phyloP scores from a whole-genome alignment of 208 protist species.

The Balamuthia mandrillaris region DNA sequence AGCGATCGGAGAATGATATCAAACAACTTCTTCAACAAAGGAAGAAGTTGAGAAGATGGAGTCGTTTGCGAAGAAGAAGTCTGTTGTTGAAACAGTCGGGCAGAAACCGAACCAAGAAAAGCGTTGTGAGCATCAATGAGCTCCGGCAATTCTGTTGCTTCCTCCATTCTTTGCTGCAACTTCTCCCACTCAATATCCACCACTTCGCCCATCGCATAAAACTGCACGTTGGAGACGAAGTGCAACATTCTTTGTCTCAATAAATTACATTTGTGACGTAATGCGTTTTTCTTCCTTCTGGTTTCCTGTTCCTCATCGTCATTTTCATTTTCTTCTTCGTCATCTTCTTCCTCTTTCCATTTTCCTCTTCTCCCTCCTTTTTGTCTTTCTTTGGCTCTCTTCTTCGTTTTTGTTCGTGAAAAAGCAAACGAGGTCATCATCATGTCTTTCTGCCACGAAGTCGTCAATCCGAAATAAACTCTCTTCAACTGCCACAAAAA shows the following conservation, averaged over 20 bases:
- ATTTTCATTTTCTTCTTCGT: neutral
- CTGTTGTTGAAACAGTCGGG: slow-evolving; percentile 24
- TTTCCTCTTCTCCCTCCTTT: neutral
- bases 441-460: slow-evolving; percentile 42
- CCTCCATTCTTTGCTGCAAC: slow-evolving; percentile 23
- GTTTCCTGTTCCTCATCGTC: neutral
- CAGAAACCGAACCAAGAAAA: slow-evolving; percentile 42
- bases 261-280: slow-evolving; percentile 48
- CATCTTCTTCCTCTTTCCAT: neutral
- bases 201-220: slow-evolving; percentile 79
- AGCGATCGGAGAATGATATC: neutral
- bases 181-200: slow-evolving; percentile 42
- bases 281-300: too few species aligned
- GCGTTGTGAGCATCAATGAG: slow-evolving; percentile 50
- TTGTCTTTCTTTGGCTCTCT: neutral
- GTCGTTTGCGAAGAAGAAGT: neutral
- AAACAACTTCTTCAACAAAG: neutral
- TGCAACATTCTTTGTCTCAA: slow-evolving; percentile 65
- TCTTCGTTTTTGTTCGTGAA: neutral
- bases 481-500: slow-evolving; percentile 72
- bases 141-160: slow-evolving; percentile 47
- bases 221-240: slow-evolving; percentile 73
- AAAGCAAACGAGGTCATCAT: neutral
- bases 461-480: slow-evolving; percentile 53
- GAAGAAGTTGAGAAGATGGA: neutral